A percentile compares a stretch with the other conserved stretches of the same genome.
Conservation (phyloP, 768 basidiomycete species). For the Rhizopogon vinicolor region DNA sequence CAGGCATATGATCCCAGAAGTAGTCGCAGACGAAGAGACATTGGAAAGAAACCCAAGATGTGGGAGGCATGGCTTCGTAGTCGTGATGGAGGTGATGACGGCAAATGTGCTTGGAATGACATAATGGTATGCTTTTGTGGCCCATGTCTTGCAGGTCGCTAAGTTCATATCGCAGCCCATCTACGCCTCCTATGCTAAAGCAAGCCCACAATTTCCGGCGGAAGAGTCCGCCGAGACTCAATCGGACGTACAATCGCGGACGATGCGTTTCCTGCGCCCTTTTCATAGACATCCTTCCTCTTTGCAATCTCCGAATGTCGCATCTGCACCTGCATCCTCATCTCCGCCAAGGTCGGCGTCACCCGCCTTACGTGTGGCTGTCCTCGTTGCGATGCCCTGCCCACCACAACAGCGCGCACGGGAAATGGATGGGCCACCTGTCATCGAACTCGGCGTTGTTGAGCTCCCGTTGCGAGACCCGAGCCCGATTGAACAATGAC, state of each 20-base stretch:
- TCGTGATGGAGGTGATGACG: slow-evolving; percentile 9
- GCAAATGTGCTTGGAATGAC: slow-evolving; percentile 21
- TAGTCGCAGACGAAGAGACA: slow-evolving; percentile 18
- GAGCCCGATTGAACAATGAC: background rate
- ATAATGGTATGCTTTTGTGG: slow-evolving; percentile 19
- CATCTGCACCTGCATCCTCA: background rate
- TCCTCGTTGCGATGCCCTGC: slow-evolving; percentile 42
- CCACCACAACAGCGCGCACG: slow-evolving; percentile 1
- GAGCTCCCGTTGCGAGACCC: slow-evolving; percentile 6
- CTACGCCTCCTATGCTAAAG: slow-evolving; percentile 15
- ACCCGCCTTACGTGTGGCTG: slow-evolving; percentile 31
- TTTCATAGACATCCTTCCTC: slow-evolving; percentile 14
- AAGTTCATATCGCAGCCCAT: slow-evolving; percentile 15
- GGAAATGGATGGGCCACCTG: slow-evolving; percentile 24
- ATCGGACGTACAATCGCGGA: slow-evolving; percentile 4
- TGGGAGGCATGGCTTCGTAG: slow-evolving; percentile 24
- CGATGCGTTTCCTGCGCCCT: slow-evolving; percentile 11
- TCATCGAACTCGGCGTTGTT: slow-evolving; percentile 29
- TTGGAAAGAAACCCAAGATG: slow-evolving; percentile 26
- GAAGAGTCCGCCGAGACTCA: background rate
- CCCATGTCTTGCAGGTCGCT: background rate
- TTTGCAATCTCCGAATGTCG: slow-evolving; percentile 3
- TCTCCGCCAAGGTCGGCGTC: slow-evolving; percentile 6
- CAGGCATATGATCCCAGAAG: slow-evolving; percentile 6
- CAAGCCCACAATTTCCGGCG: slow-evolving; percentile 1